Percentiles rank a stretch among this genome's conserved stretches.
Evolutionary conservation across 768 basidiomycete genomes (phyloP).

Genomic region (Asterophora lycoperdoides): DNA sequence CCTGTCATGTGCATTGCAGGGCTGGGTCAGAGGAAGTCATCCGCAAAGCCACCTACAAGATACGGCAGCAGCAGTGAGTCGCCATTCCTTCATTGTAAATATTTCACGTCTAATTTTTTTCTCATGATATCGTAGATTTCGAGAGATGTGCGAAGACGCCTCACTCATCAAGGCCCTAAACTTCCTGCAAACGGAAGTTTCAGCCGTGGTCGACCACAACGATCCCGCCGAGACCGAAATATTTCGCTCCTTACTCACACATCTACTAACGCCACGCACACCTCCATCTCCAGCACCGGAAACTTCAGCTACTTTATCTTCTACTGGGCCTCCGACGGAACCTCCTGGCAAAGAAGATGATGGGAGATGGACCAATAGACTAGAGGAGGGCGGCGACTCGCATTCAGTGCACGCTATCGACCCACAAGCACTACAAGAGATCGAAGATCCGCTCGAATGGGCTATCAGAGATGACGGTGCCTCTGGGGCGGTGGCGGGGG

Average conservation of each 20-base stretch:
- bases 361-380: slow-evolving; percentile 40
- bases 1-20: slow-evolving; percentile 30
- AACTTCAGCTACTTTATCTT: slow-evolving; percentile 7
- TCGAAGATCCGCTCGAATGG: slow-evolving; percentile 25
- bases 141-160: slow-evolving; percentile 72
- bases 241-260: slow-evolving; percentile 63
- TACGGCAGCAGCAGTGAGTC: slow-evolving; percentile 71
- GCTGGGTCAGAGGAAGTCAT: slow-evolving; percentile 60
- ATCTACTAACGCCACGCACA: slow-evolving; percentile 47
- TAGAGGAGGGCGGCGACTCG: slow-evolving; percentile 28
- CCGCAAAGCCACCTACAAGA: slow-evolving; percentile 55
- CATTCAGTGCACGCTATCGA: slow-evolving; percentile 11
- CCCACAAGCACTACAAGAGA: slow-evolving; percentile 14
- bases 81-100: background rate
- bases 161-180: slow-evolving; percentile 60
- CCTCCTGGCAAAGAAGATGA: slow-evolving; percentile 26
- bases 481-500: slow-evolving; percentile 14
- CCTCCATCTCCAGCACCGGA: slow-evolving; percentile 12
- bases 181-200: slow-evolving; percentile 69
- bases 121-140: slow-evolving; percentile 49
- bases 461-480: slow-evolving; percentile 19
- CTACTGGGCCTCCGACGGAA: background rate
- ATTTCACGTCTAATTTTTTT: too few relatives aligned
- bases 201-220: slow-evolving; percentile 65
- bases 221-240: slow-evolving; percentile 54